Evolutionary conservation across 441 rosid species (phyloP).

Genomic region (Erodium texanum): DNA sequence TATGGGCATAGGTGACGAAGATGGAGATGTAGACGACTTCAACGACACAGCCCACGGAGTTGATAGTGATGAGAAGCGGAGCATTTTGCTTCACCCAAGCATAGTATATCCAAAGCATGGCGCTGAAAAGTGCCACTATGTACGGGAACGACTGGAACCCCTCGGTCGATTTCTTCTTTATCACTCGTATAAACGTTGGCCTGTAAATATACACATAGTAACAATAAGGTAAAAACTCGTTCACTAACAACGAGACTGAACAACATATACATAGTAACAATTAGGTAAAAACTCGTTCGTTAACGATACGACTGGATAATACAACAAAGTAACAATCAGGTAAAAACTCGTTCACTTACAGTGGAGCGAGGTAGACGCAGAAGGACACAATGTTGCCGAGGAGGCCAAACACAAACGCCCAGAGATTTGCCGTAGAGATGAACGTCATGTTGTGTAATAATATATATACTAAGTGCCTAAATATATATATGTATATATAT

Average conservation of each 20-base stretch:
- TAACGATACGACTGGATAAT: too few species aligned
- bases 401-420: background rate
- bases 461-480: too few species aligned
- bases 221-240: too few species aligned
- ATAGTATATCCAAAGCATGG: constrained; percentile 35
- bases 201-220: too few species aligned
- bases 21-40: constrained; percentile 31
- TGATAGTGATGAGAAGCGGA: constrained; percentile 33
- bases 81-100: constrained; percentile 32
- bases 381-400: background rate
- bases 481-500: too few species aligned
- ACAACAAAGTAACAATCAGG: too few species aligned
- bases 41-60: constrained; percentile 29
- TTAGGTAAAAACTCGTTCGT: too few species aligned
- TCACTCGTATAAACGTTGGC: constrained; percentile 32
- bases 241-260: too few species aligned
- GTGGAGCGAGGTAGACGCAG: background rate
- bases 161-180: constrained; percentile 34
- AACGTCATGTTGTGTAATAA: background rate
- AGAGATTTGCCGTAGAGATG: background rate
- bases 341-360: too few species aligned
- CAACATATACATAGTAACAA: too few species aligned
- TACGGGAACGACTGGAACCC: constrained; percentile 35
- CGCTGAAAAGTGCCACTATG: constrained; percentile 30
- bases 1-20: constrained; percentile 25